phyloP scores from a whole-genome alignment of 352 stramenopile genomes.

The Phytophthora tubulina region DNA sequence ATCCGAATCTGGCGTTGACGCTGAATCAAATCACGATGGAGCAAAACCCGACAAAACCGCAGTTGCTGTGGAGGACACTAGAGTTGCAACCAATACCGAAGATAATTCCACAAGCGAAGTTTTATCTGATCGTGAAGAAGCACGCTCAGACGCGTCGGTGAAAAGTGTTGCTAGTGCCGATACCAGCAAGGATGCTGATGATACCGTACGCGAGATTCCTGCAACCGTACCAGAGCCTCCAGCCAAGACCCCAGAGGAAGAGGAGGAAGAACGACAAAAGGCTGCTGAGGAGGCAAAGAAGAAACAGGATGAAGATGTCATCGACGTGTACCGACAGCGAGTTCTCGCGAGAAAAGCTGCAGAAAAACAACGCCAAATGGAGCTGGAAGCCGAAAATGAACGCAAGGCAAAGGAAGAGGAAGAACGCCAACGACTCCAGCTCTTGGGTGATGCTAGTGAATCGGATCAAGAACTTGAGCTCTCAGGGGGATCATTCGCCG shows the following conservation, averaged over 20 bases:
- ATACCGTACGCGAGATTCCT: background rate
- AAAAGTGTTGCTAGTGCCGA: background rate
- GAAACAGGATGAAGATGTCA: slow-evolving; percentile 62
- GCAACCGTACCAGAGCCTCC: background rate
- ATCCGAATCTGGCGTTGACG: background rate
- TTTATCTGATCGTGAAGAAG: background rate
- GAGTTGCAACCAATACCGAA: background rate
- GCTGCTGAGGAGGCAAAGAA: slow-evolving; percentile 61
- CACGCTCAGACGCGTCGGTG: background rate
- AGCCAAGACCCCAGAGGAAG: slow-evolving; percentile 36
- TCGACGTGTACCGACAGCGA: slow-evolving; percentile 74
- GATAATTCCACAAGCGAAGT: background rate
- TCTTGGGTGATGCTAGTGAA: slow-evolving; percentile 32
- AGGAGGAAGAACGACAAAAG: slow-evolving; percentile 46
- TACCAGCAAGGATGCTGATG: background rate
- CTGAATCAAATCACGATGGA: slow-evolving; percentile 2
- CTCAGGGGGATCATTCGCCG: slow-evolving; percentile 69
- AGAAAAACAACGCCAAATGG: slow-evolving; percentile 65
- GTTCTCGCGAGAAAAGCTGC: slow-evolving; percentile 71
- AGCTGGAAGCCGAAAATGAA: slow-evolving; percentile 52
- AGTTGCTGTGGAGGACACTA: background rate
- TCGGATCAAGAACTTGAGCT: slow-evolving; percentile 69
- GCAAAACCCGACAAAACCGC: background rate
- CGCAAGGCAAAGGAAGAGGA: slow-evolving; percentile 53
- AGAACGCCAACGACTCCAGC: slow-evolving; percentile 19